Percentiles rank a stretch among this genome's conserved stretches.
Evolutionary conservation across 1,284 basidiomycete species (phyloP).

Genomic region (Mrakiaceae sp.): DNA sequence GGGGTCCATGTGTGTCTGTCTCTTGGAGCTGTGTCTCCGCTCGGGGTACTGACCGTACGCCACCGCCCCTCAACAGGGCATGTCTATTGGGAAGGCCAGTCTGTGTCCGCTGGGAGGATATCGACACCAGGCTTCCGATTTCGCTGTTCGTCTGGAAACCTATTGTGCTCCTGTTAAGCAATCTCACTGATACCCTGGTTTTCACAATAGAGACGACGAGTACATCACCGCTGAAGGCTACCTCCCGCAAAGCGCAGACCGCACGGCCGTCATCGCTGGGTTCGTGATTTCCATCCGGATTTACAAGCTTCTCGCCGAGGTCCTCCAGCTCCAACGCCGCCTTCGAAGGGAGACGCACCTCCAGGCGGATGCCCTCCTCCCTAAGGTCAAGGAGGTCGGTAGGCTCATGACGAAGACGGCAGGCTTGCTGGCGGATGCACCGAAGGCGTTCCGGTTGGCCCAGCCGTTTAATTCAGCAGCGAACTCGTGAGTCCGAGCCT

Average conservation of each 20-base stretch:
- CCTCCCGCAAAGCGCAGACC: conserved; percentile 65
- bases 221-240: conserved; percentile 63
- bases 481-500: conserved; percentile 18
- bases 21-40: neutral
- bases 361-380: conserved; percentile 28
- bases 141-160: conserved; percentile 20
- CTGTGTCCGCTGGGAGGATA: no score
- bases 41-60: neutral
- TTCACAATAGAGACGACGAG: conserved; percentile 28
- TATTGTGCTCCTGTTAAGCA: neutral
- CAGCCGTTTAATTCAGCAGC: conserved; percentile 19
- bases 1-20: conserved; percentile 64
- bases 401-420: conserved; percentile 22
- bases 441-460: conserved; percentile 26
- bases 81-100: conserved; percentile 46
- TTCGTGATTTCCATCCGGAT: conserved; percentile 30
- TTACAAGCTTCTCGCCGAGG: conserved; percentile 19
- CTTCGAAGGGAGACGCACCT: conserved; percentile 27
- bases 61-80: neutral
- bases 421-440: conserved; percentile 24
- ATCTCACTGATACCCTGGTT: neutral
- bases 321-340: conserved; percentile 24
- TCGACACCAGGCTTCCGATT: no score
- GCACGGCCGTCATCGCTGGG: conserved; percentile 68
- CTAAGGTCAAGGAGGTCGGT: conserved; percentile 29